Evolutionary conservation across 2,329 filamentous ascomycete species (phyloP), one percentile per base, ranked within the genome.

Genomic region (Pseudocercospora eumusae): DNA sequence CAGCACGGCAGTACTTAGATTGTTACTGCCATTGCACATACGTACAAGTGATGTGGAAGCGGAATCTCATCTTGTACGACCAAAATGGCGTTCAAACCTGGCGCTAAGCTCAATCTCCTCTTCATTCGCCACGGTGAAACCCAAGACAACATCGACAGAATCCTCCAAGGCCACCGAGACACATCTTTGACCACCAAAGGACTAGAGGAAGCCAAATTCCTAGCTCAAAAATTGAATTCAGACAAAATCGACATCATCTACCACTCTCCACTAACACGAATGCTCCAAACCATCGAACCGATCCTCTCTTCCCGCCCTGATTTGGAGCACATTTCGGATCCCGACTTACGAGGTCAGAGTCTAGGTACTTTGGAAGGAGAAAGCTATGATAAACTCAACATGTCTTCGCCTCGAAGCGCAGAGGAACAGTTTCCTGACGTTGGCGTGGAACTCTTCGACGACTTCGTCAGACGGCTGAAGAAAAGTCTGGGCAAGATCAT

Each of bases 71-170:
- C 7, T 52, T 25, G 25, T 52, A 47, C 21, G 21, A 25, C 23
- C 49, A 52, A 27, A 1, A 31, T 52, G 49, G 25, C 49, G 4
- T 47, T 9, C 9, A 5, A 21, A 2, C 11, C 44, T 47, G 44
- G 44, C 18, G 25, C 49, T 31, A 52, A 25, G 9, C 49, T 52
- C n/a, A 25, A 31, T 25, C 25, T 52, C 23, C 49, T 52, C 5
- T 52, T 52, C 49, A 52, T 31, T 3, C 49, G 49, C 7, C 49
- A 31, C 31, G 49, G 49, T 25, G 49, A 31, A 10, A 52, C 27
- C 25, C 49, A 52, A 31, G 49, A 52, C 8, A 52, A 52, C 49
- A 52, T 52, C 25, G 27, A 52, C 25, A 21, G 49, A 27, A 52
- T 52, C 49, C 49, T 52, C 4, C 49, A 52, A 31, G 49, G 49